Evolutionary conservation across 1,284 basidiomycete genomes (phyloP).

Genomic region (Ustilago curta): DNA sequence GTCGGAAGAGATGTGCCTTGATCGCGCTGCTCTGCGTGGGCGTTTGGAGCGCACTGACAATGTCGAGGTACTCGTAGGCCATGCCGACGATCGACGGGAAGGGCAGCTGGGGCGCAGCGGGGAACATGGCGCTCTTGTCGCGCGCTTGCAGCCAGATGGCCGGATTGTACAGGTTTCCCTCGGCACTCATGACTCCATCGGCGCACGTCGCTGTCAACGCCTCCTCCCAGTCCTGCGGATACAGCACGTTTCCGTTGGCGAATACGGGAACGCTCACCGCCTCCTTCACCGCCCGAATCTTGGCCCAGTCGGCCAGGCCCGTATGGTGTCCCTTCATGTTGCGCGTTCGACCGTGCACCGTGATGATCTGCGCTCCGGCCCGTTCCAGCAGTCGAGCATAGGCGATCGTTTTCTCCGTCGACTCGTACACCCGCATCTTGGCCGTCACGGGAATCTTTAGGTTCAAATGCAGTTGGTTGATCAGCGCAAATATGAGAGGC

Average conservation of each 20-base stretch:
- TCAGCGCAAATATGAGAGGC: slow-evolving; percentile 74
- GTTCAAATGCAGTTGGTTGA: slow-evolving; percentile 75
- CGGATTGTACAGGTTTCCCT: slow-evolving; percentile 94
- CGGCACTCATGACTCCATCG: slow-evolving; percentile 94
- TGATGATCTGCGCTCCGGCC: slow-evolving; percentile 93
- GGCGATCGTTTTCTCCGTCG: slow-evolving; percentile 85
- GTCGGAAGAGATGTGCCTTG: slow-evolving; percentile 92
- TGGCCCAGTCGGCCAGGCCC: slow-evolving; percentile 83
- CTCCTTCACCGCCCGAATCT: slow-evolving; percentile 86
- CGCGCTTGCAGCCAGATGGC: slow-evolving; percentile 76
- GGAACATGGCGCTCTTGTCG: slow-evolving; percentile 35
- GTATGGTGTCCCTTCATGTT: slow-evolving; percentile 85
- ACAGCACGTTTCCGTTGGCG: slow-evolving; percentile 96
- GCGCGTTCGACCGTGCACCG: slow-evolving; percentile 89
- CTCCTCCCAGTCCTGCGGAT: slow-evolving; percentile 80
- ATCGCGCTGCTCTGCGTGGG: slow-evolving; percentile 80
- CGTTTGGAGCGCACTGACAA: slow-evolving; percentile 80
- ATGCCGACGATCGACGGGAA: slow-evolving; percentile 78
- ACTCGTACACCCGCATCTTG: slow-evolving; percentile 92
- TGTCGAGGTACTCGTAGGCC: slow-evolving; percentile 86
- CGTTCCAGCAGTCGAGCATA: slow-evolving; percentile 95
- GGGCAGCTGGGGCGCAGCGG: slow-evolving; percentile 47
- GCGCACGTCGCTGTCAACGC: slow-evolving; percentile 85
- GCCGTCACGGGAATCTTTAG: slow-evolving; percentile 91
- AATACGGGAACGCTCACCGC: slow-evolving; percentile 92